Evolutionary conservation across 495 filamentous ascomycete genomes (phyloP).

Genomic region (Neurospora discreta): DNA sequence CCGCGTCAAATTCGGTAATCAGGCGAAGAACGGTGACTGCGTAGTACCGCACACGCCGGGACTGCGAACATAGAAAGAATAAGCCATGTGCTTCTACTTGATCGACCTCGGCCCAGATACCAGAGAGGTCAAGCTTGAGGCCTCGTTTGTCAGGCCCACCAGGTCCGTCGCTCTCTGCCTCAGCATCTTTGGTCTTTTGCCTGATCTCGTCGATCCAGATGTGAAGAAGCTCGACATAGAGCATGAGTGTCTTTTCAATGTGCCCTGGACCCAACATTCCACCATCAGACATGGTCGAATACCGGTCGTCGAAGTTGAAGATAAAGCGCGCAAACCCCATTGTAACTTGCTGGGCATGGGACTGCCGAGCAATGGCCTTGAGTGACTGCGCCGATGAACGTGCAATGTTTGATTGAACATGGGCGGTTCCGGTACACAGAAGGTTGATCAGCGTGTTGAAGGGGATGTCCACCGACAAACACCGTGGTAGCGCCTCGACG

Average conservation of each 20-base stretch:
- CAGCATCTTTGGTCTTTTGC: conserved; percentile 66
- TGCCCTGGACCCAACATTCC: conserved; percentile 92
- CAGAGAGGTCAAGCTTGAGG: conserved; percentile 75
- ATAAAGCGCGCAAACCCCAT: conserved; percentile 96
- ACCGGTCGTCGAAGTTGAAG: conserved; percentile 93
- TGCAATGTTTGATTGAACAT: conserved; percentile 87
- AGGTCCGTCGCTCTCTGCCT: conserved; percentile 49
- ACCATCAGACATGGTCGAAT: conserved; percentile 95
- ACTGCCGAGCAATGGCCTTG: conserved; percentile 89
- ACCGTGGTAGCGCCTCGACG: conserved; percentile 87
- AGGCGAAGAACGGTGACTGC: conserved; percentile 86
- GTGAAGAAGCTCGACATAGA: conserved; percentile 86
- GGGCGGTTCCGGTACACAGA: conserved; percentile 90
- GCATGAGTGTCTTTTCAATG: conserved; percentile 82
- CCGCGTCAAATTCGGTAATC: conserved; percentile 88
- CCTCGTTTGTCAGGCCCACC: conserved; percentile 45
- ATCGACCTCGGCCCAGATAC: conserved; percentile 82
- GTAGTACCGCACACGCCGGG: conserved; percentile 73
- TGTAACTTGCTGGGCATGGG: conserved; percentile 88
- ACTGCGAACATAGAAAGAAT: conserved; percentile 98
- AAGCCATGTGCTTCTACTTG: conserved; percentile 94
- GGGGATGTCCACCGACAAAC: conserved; percentile 78
- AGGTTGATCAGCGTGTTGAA: conserved; percentile 93
- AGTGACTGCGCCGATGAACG: conserved; percentile 83
- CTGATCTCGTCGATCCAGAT: conserved; percentile 98